Percentiles rank a stretch among this genome's conserved stretches.
These are phyloP conservation scores for Tolypocladium amazonense DNA, from an alignment of 2,329 filamentous ascomycete species.

Conservation along the genomic window DNA sequence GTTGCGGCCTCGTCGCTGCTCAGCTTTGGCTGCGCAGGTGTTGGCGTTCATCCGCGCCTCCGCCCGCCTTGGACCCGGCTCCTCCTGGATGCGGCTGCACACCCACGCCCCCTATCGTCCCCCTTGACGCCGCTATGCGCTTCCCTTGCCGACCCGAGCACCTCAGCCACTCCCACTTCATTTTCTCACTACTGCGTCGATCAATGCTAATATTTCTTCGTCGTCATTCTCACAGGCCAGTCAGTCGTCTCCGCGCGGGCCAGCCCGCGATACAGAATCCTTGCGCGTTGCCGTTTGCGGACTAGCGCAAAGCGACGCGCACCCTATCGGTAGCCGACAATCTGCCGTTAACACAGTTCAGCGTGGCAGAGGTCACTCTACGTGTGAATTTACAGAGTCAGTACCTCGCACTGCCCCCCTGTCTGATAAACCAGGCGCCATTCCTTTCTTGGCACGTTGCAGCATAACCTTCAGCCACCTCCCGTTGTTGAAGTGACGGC, in stretches of 20 bases:
- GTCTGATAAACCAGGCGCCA: background rate
- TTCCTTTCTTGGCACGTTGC: background rate
- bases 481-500: background rate
- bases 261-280: conserved; percentile 1
- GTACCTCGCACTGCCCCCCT: conserved; percentile 3
- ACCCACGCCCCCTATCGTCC: background rate
- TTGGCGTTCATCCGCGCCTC: background rate
- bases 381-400: conserved; percentile 1
- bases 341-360: conserved; percentile 4
- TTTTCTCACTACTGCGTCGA: background rate
- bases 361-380: conserved; percentile 1
- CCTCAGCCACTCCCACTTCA: background rate
- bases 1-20: background rate
- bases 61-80: background rate
- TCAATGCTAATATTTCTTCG: background rate
- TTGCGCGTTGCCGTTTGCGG: conserved; percentile 3
- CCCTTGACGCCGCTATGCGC: background rate
- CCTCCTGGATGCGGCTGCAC: background rate
- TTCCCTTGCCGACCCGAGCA: background rate
- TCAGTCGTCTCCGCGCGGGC: background rate
- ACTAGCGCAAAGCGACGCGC: conserved; percentile 1
- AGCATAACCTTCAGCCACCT: background rate
- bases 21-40: background rate
- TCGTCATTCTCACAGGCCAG: background rate
- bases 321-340: conserved; percentile 3